These are phyloP conservation scores for Solanum hybrid DNA, from an alignment of 305 asterid species.

Conservation along the genomic window DNA sequence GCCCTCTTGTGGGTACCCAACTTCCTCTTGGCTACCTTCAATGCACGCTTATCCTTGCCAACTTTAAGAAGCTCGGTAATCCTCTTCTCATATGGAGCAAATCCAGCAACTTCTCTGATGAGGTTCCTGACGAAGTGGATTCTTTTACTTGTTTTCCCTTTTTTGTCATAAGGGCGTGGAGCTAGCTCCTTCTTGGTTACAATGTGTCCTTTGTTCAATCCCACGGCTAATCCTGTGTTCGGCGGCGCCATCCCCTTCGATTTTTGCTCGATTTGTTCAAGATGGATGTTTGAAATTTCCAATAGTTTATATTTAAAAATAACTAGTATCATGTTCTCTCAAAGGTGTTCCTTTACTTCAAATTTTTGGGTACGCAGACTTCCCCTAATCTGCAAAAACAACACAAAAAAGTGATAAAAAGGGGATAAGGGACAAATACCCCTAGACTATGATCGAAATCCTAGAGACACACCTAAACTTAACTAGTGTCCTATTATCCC, in stretches of 20 bases:
- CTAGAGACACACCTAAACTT: not conserved
- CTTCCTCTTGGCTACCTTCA: constrained; percentile 71
- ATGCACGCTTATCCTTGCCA: constrained; percentile 71
- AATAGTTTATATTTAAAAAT: too few species aligned
- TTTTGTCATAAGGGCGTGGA: too few species aligned
- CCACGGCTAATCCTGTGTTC: too few species aligned
- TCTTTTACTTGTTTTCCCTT: constrained; percentile 61
- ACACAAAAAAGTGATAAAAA: too few species aligned
- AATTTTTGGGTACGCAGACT: too few species aligned
- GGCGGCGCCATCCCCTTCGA: too few species aligned
- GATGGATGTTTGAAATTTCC: not conserved
- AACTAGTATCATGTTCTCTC: not conserved
- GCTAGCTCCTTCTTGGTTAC: too few species aligned
- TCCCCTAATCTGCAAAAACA: too few species aligned
- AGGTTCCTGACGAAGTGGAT: constrained; percentile 54
- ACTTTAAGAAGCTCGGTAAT: constrained; percentile 75
- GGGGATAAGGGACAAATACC: not conserved
- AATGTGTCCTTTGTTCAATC: too few species aligned
- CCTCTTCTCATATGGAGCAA: constrained; percentile 80
- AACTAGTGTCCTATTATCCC: not conserved
- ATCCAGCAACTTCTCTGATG: constrained; percentile 77
- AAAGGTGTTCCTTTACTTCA: not conserved
- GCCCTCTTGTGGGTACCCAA: constrained; percentile 86
- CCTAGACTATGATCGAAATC: too few species aligned
- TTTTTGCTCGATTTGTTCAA: not conserved